Conservation (phyloP, 1,284 basidiomycete species). For the Ceratobasidium sp. region DNA sequence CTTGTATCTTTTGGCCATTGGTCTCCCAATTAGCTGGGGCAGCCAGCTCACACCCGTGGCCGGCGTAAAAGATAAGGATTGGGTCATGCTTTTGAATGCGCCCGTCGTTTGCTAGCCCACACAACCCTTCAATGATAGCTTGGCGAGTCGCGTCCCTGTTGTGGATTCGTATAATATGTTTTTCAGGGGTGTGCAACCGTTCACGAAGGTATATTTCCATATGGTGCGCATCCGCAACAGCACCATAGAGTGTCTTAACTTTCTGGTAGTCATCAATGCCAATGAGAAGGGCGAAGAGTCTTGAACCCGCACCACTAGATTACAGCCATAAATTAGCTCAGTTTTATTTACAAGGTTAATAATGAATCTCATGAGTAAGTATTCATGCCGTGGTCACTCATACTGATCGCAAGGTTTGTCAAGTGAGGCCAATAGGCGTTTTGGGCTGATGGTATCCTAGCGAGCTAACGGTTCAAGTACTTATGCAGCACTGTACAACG, state of each 20-base stretch:
- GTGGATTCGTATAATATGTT: too few relatives aligned
- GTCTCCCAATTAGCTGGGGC: not conserved
- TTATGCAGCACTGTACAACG: too few relatives aligned
- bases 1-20: not conserved
- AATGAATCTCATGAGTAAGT: too few relatives aligned
- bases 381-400: too few relatives aligned
- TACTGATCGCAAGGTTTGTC: too few relatives aligned
- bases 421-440: too few relatives aligned
- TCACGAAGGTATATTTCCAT: not conserved
- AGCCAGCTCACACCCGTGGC: not conserved
- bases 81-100: not conserved
- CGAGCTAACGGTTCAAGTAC: too few relatives aligned
- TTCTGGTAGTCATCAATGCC: conserved; percentile 28
- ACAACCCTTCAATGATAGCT: not conserved
- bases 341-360: too few relatives aligned
- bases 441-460: too few relatives aligned
- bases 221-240: conserved; percentile 7
- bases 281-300: conserved; percentile 25
- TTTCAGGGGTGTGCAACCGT: not conserved
- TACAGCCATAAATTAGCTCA: too few relatives aligned
- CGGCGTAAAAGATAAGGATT: conserved; percentile 23
- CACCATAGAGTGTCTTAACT: not conserved
- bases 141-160: conserved; percentile 1
- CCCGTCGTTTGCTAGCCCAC: not conserved
- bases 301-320: not conserved